Evolutionary conservation across 768 basidiomycete species (phyloP).

Genomic region (Dioszegia hungarica): DNA sequence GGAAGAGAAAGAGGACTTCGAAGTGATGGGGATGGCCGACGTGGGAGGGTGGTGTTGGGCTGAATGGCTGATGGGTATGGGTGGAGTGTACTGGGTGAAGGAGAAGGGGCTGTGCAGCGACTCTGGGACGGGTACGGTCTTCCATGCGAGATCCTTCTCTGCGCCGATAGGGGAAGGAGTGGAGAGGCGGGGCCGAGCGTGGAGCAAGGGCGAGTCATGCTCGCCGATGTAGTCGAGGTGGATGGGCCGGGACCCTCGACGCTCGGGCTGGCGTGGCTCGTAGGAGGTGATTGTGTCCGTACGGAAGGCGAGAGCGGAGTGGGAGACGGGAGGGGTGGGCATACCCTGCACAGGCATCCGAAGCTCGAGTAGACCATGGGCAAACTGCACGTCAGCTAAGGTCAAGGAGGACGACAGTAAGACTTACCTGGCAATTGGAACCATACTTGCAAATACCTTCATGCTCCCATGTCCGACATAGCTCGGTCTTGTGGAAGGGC

Average conservation of each 20-base stretch:
- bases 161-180: conserved; percentile 2
- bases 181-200: not conserved
- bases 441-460: conserved; percentile 30
- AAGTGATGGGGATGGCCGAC: not conserved
- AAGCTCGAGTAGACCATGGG: conserved; percentile 25
- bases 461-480: conserved; percentile 28
- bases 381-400: conserved; percentile 8
- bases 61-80: not conserved
- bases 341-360: conserved; percentile 4
- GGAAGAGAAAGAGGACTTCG: not conserved
- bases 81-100: not conserved
- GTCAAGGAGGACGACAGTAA: not conserved
- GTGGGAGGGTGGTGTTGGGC: not conserved
- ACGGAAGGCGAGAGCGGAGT: not conserved
- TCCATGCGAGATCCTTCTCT: not conserved
- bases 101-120: too few relatives aligned
- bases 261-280: not conserved
- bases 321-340: not conserved
- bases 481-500: conserved; percentile 32
- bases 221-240: not conserved
- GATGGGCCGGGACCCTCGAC: not conserved
- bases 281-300: not conserved
- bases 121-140: conserved; percentile 1
- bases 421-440: conserved; percentile 30
- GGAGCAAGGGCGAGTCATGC: not conserved